Evolutionary conservation across 1,139 yeast genomes (phyloP).

Genomic region (Sugiyamaella paludigena): DNA sequence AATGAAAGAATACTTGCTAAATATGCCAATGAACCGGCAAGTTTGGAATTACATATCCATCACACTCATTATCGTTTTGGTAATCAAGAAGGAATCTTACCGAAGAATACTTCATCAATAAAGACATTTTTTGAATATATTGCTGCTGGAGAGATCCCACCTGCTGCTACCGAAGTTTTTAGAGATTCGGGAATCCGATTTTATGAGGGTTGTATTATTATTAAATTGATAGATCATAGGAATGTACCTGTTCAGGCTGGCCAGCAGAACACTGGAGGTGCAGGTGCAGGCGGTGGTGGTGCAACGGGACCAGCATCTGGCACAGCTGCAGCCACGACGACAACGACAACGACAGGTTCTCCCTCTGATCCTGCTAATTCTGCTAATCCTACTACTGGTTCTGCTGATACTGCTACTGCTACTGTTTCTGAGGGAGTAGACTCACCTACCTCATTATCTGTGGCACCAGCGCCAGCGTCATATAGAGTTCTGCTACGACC

Average conservation of each 20-base stretch:
- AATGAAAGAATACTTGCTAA: constrained; percentile 73
- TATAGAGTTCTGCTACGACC: constrained; percentile 78
- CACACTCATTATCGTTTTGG: constrained; percentile 86
- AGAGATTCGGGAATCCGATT: constrained; percentile 79
- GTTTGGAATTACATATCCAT: constrained; percentile 83
- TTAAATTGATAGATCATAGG: constrained; percentile 80
- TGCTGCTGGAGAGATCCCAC: constrained; percentile 79
- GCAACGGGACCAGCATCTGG: constrained; percentile 7
- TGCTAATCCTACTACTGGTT: not conserved
- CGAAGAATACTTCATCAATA: constrained; percentile 75
- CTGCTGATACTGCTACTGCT: not conserved
- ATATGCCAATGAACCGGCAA: constrained; percentile 74
- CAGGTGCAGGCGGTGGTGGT: constrained; percentile 6
- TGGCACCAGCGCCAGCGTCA: constrained; percentile 39
- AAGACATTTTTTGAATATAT: constrained; percentile 72
- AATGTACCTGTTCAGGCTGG: constrained; percentile 24
- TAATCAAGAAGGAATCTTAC: constrained; percentile 73
- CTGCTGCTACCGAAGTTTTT: constrained; percentile 82
- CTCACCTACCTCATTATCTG: not conserved
- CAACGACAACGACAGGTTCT: not conserved
- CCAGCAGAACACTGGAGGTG: not conserved
- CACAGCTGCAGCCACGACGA: too few relatives aligned
- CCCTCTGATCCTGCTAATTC: not conserved
- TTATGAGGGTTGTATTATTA: constrained; percentile 85
- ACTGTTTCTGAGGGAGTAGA: too few relatives aligned